Evolutionary conservation across 2,329 filamentous ascomycete species (phyloP).

Genomic region (Pseudocercospora macadamiae): DNA sequence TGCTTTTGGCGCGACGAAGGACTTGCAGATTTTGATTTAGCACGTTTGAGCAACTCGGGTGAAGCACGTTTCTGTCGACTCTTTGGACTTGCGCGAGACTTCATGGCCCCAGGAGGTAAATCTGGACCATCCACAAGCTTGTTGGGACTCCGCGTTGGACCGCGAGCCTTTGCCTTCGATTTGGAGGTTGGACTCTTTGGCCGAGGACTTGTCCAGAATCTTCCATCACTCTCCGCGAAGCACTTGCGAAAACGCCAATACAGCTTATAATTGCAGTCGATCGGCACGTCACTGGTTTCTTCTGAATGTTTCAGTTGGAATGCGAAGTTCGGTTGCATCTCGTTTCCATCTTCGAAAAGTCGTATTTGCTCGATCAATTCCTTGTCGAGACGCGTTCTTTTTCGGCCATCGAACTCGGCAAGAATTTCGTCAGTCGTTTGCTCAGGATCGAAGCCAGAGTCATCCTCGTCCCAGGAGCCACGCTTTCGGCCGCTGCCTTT

Average conservation of each 20-base stretch:
- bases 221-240: neutral
- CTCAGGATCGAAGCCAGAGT: constrained; percentile 11
- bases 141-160: constrained; percentile 3
- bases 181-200: neutral
- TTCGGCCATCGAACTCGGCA: constrained; percentile 13
- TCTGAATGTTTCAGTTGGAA: too few species aligned
- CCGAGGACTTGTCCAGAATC: neutral
- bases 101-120: neutral
- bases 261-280: constrained; percentile 17
- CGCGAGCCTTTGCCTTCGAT: neutral
- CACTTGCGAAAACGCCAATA: constrained; percentile 20
- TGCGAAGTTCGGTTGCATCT: too few species aligned
- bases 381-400: constrained; percentile 11
- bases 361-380: constrained; percentile 4
- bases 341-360: neutral
- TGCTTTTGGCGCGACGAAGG: neutral
- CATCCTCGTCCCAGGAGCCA: constrained; percentile 9
- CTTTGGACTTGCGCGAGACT: neutral
- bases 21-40: neutral
- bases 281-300: neutral
- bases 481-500: constrained; percentile 12
- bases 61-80: neutral
- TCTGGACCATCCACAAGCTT: constrained; percentile 2
- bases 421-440: constrained; percentile 16
- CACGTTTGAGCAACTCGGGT: too few species aligned